Evolutionary conservation across 768 basidiomycete species (phyloP).

Genomic region (Cystobasidium ongulense): DNA sequence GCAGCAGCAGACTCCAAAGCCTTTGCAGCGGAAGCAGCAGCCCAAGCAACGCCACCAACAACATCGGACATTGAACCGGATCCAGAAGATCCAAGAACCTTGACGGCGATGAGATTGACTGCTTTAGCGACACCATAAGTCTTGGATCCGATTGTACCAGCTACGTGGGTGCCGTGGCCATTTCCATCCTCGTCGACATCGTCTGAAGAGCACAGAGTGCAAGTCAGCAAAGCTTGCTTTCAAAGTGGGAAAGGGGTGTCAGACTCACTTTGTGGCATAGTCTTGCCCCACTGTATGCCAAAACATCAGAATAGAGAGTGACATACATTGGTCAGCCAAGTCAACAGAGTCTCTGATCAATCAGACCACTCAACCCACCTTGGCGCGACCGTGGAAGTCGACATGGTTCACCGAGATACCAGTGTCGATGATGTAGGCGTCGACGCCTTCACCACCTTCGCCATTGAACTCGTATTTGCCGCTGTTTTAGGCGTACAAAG

Average conservation of each 20-base stretch:
- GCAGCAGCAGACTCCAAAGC: conserved; percentile 52
- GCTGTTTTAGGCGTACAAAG: neutral
- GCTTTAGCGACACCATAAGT: conserved; percentile 95
- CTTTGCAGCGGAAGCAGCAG: conserved; percentile 55
- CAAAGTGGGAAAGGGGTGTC: neutral
- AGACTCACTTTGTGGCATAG: conserved; percentile 55
- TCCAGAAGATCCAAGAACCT: conserved; percentile 81
- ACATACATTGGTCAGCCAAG: neutral
- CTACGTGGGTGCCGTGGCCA: conserved; percentile 64
- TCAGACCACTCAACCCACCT: neutral
- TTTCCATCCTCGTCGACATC: conserved; percentile 85
- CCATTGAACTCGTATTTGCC: conserved; percentile 62
- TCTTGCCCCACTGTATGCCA: conserved; percentile 67
- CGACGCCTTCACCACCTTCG: conserved; percentile 80
- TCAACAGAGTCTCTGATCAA: neutral
- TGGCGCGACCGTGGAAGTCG: conserved; percentile 81
- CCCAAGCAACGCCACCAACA: conserved; percentile 76
- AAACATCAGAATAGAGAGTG: neutral
- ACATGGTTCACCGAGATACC: conserved; percentile 78
- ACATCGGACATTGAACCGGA: conserved; percentile 94
- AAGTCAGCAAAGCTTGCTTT: neutral
- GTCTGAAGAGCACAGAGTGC: conserved; percentile 39
- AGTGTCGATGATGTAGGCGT: conserved; percentile 63
- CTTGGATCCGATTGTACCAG: conserved; percentile 71
- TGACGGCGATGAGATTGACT: conserved; percentile 80